These are phyloP conservation scores for Fusarium algeriense DNA, from an alignment of 2,329 filamentous ascomycete species.

Conservation along the genomic window DNA sequence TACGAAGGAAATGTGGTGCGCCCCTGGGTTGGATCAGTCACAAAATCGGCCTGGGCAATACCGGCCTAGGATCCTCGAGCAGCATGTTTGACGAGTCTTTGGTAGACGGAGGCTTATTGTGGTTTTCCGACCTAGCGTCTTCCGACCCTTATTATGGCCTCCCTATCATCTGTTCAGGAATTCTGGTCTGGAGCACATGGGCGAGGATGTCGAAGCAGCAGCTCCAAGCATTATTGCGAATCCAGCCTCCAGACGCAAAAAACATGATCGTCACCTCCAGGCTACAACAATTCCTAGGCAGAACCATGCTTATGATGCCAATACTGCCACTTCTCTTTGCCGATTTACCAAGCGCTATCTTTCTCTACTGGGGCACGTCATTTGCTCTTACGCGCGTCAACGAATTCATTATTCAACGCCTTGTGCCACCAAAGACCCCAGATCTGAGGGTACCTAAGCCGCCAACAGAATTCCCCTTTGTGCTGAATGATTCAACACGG, in stretches of 20 bases:
- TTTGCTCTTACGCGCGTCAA: slow-evolving; percentile 54
- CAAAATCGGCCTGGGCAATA: slow-evolving; percentile 47
- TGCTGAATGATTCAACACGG: slow-evolving; percentile 25
- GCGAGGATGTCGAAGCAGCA: slow-evolving; percentile 47
- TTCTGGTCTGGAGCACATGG: slow-evolving; percentile 50
- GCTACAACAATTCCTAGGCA: slow-evolving; percentile 46
- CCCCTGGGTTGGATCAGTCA: slow-evolving; percentile 49
- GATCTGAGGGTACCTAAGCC: slow-evolving; percentile 32
- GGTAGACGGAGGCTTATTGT: slow-evolving; percentile 64
- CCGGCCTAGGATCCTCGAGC: slow-evolving; percentile 43
- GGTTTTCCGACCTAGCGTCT: slow-evolving; percentile 67
- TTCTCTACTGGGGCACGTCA: slow-evolving; percentile 57
- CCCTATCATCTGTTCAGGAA: slow-evolving; percentile 54
- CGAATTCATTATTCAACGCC: slow-evolving; percentile 45
- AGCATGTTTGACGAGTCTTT: slow-evolving; percentile 55
- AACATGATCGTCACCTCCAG: slow-evolving; percentile 36
- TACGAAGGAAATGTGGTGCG: slow-evolving; percentile 60
- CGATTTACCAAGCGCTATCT: slow-evolving; percentile 56
- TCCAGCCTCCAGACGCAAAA: slow-evolving; percentile 27
- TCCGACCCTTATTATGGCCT: slow-evolving; percentile 65
- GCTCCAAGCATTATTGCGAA: slow-evolving; percentile 45
- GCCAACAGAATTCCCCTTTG: slow-evolving; percentile 36
- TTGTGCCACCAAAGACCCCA: slow-evolving; percentile 34
- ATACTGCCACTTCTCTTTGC: slow-evolving; percentile 51
- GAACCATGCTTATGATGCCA: slow-evolving; percentile 51